Base-by-base conservation (phyloP, 345 rosid species). In the Eutrema yunnanense region DNA sequence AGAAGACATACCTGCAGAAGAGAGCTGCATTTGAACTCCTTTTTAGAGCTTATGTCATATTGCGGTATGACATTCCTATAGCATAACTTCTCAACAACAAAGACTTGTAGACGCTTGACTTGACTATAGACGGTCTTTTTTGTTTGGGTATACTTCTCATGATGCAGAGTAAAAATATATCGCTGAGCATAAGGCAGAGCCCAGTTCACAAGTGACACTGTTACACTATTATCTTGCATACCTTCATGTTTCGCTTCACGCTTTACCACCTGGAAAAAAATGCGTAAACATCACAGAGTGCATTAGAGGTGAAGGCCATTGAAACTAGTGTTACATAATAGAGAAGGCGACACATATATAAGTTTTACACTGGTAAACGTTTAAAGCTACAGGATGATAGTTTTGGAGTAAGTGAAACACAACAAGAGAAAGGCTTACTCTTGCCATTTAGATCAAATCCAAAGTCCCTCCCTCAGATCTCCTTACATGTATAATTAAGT, bases 181-280 rank as follows among this genome's bases (percentile, higher is more conserved):
- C 99, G 93, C 74, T 95, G 99, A 44, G 96, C 93, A 86, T 86
- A 92, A 67, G 99, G 96, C 68, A 95, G 90, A 64, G 84, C 85
- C 99, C 99, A 95, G 74, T 90, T 82, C 67, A 92, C 71, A 70
- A 95, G 74, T 62, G 88, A 82, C 66, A 84, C 79, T 74, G 81
- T 82, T 54, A 75, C 76, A 72, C 80, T 75, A 71, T 80, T 67
- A 71, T 87, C 93, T 57, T 67, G 63, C 77, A 29, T 80, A 71
- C 92, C 87, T 77, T 80, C 54, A 72, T 76, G 84, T 71, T 75
- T 83, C 8, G 96, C 94, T 81, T 91, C 88, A 60, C 92, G 91
- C 67, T 83, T 86, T 77, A 89, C 86, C 26, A 88, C 85, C 98
- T 93, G 83, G 57, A 73, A 59, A 40, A 40, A 12, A 49, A n/a